A percentile compares a stretch with the other conserved stretches of the same genome.
Evolutionary conservation across 305 asterid genomes (phyloP).

Genomic region (Vinca major): DNA sequence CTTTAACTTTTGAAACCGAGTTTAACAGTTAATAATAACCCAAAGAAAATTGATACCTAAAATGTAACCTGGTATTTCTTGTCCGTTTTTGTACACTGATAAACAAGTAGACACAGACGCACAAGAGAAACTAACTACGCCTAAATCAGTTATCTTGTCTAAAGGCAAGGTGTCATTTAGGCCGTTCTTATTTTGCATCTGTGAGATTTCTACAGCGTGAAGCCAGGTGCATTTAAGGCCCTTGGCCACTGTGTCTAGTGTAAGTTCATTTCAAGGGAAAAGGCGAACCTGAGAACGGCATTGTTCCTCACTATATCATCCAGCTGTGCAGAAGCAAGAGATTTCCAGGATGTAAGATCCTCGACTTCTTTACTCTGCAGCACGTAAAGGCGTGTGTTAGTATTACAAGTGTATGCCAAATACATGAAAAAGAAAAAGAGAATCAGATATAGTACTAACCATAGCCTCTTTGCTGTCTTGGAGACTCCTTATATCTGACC

Average conservation of each 20-base stretch:
- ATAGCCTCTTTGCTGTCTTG: slow-evolving; percentile 53
- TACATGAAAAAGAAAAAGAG: slow-evolving; percentile 6
- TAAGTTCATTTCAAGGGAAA: not conserved
- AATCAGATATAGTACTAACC: slow-evolving; percentile 35
- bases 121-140: not conserved
- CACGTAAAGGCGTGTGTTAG: slow-evolving; percentile 11
- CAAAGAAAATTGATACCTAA: not conserved
- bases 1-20: not conserved
- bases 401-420: not conserved
- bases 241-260: not conserved
- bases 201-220: not conserved
- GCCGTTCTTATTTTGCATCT: not conserved
- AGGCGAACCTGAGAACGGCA: slow-evolving; percentile 59
- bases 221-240: not conserved
- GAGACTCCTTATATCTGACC: slow-evolving; percentile 48
- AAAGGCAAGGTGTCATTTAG: not conserved
- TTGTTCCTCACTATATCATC: slow-evolving; percentile 51
- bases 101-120: not conserved
- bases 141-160: not conserved
- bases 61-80: not conserved
- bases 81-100: not conserved
- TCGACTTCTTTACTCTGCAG: slow-evolving; percentile 63
- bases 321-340: slow-evolving; percentile 56
- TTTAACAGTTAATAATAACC: not conserved
- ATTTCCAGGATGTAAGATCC: slow-evolving; percentile 73